Evolutionary conservation across 805 yeast species (phyloP), one percentile per base, ranked within the genome.

Genomic region (Naumovozyma castellii): DNA sequence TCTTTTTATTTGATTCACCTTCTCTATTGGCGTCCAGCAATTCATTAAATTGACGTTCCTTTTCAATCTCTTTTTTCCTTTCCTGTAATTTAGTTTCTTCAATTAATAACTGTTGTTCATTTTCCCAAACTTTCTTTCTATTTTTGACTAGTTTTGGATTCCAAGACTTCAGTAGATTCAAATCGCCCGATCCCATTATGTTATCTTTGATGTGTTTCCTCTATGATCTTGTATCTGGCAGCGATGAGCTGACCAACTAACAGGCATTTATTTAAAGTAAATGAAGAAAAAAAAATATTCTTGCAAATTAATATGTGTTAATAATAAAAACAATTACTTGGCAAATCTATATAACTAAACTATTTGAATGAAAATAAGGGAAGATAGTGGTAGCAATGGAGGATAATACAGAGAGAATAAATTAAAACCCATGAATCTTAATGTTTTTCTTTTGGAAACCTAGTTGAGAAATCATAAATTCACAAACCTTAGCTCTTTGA

Each of bases 351-450:
- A n/a, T n/a, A n/a, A n/a, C n/a, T n/a, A n/a, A n/a, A n/a, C n/a
- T n/a, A n/a, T n/a, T n/a, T n/a, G n/a, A n/a, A n/a, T n/a, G n/a
- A n/a, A n/a, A n/a, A n/a, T n/a, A n/a, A n/a, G n/a, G n/a, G 27
- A 22, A 22, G 6, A 22, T 6, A 22, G 10, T 22, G 27, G 10
- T 22, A 35, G n/a, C 15, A 34, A 19, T 14, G 13, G 13, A 9
- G 22, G 15, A 28, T 14, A 36, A n/a, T n/a, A n/a, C n/a, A n/a
- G n/a, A n/a, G n/a, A n/a, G n/a, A n/a, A n/a, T n/a, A n/a, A n/a
- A 22, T 73, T 73, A 92, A 75, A 90, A 90, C 71, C 98, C 98
- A 71, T 90, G 98, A 65, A 92, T 84, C 74, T 92, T 92, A 71
- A 90, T 90, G 69, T 83, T 86, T 75, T 86, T 86, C 84, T 88